phyloP scores from a whole-genome alignment of 768 basidiomycete genomes.

The Russula dissimulans region DNA sequence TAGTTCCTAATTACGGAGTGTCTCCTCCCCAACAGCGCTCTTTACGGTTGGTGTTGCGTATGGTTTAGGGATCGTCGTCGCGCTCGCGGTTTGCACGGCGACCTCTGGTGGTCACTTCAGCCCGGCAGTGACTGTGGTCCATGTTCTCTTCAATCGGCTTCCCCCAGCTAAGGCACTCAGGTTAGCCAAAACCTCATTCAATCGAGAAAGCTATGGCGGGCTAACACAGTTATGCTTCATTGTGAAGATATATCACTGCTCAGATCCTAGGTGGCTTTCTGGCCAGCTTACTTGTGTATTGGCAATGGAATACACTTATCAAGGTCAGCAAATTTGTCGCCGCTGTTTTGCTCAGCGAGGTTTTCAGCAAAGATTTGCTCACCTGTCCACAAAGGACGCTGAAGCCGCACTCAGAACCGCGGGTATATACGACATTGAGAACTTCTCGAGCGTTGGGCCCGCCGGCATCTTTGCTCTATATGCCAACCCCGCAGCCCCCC shows the following conservation, averaged over 20 bases:
- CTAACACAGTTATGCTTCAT: background rate
- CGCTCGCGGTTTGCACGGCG: slow-evolving; percentile 27
- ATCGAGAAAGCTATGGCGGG: background rate
- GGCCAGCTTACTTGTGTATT: slow-evolving; percentile 25
- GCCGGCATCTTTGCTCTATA: slow-evolving; percentile 35
- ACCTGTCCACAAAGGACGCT: slow-evolving; percentile 8
- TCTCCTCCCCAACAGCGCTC: slow-evolving; percentile 20
- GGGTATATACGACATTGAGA: slow-evolving; percentile 24
- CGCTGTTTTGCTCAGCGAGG: background rate
- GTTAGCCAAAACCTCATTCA: slow-evolving; percentile 26
- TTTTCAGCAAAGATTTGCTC: background rate
- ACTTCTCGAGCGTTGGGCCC: slow-evolving; percentile 30
- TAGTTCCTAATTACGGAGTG: background rate
- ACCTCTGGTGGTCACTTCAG: slow-evolving; percentile 36
- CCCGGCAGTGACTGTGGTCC: slow-evolving; percentile 50
- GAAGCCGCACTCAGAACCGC: slow-evolving; percentile 27
- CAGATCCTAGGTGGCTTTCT: slow-evolving; percentile 29
- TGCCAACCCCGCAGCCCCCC: slow-evolving; percentile 25
- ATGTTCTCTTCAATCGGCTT: slow-evolving; percentile 45
- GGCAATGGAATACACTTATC: slow-evolving; percentile 21
- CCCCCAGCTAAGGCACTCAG: slow-evolving; percentile 41
- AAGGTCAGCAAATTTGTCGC: slow-evolving; percentile 8
- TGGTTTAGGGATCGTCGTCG: slow-evolving; percentile 32
- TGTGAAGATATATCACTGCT: slow-evolving; percentile 24
- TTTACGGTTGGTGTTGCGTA: slow-evolving; percentile 31